phyloP scores from a whole-genome alignment of 495 filamentous ascomycete genomes.

The Talaromyces liani region DNA sequence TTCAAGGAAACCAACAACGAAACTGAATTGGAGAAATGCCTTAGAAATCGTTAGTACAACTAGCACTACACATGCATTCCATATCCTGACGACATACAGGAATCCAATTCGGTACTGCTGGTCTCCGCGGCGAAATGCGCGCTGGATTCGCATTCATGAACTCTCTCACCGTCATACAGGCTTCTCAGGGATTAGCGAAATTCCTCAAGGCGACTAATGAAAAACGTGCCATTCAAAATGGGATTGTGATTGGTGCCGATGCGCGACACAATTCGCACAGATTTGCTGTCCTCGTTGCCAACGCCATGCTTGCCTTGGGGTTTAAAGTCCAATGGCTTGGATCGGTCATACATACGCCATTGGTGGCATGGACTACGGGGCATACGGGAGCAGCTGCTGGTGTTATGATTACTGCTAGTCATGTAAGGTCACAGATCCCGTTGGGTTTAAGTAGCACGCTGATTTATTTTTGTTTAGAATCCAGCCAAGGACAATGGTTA shows the following conservation, averaged over 20 bases:
- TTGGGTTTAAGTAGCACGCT: slow-evolving; percentile 9
- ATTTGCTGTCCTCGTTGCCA: slow-evolving; percentile 57
- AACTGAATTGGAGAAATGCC: slow-evolving; percentile 48
- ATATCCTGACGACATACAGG: slow-evolving; percentile 25
- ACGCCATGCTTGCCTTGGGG: slow-evolving; percentile 53
- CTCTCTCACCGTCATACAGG: slow-evolving; percentile 61
- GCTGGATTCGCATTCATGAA: slow-evolving; percentile 68
- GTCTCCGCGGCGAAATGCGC: slow-evolving; percentile 61
- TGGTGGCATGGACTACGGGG: slow-evolving; percentile 61
- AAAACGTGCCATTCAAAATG: slow-evolving; percentile 31
- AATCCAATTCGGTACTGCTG: slow-evolving; percentile 65
- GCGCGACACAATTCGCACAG: slow-evolving; percentile 59
- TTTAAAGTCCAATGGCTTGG: slow-evolving; percentile 58
- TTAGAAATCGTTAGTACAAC: slow-evolving; percentile 40
- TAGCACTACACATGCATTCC: background rate
- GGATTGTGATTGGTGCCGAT: slow-evolving; percentile 62
- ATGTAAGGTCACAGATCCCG: slow-evolving; percentile 27
- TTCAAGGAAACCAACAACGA: slow-evolving; percentile 41
- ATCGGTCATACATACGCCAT: slow-evolving; percentile 50
- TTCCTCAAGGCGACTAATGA: slow-evolving; percentile 42
- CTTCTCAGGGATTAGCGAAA: slow-evolving; percentile 62
- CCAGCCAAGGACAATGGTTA: slow-evolving; percentile 66
- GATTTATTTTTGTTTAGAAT: slow-evolving; percentile 34
- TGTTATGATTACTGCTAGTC: slow-evolving; percentile 67
- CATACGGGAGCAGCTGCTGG: slow-evolving; percentile 53